Evolutionary conservation across 192 early-diverging fungal species (phyloP).

Genomic region (Kickxella alabastrina): DNA sequence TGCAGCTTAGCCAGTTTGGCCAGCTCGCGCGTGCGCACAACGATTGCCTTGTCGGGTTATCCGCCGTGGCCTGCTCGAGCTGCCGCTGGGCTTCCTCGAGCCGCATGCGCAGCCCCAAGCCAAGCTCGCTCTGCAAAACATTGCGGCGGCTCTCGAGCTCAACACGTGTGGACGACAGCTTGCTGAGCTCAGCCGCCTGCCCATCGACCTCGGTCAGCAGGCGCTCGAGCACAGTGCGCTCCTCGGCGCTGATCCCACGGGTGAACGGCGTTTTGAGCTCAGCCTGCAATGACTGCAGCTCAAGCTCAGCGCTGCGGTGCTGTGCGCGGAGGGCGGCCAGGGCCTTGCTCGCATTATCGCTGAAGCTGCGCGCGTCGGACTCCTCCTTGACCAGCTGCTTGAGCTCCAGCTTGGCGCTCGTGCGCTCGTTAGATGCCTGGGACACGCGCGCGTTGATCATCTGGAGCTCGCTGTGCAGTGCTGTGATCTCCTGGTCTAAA

Average conservation of each 20-base stretch:
- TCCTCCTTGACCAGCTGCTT: conserved; percentile 63
- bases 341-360: conserved; percentile 38
- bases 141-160: conserved; percentile 71
- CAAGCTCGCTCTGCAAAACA: conserved; percentile 68
- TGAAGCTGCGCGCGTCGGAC: conserved; percentile 37
- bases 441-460: conserved; percentile 50
- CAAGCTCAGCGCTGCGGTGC: conserved; percentile 28
- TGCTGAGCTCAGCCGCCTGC: conserved; percentile 56
- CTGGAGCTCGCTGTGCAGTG: conserved; percentile 58
- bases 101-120: conserved; percentile 63
- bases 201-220: conserved; percentile 54
- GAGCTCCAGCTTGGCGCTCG: conserved; percentile 55
- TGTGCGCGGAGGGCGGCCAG: conserved; percentile 25
- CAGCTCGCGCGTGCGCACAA: conserved; percentile 39
- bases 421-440: conserved; percentile 56
- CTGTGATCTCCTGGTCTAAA: conserved; percentile 63
- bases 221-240: conserved; percentile 51
- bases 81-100: conserved; percentile 65
- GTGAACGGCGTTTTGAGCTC: conserved; percentile 62
- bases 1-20: conserved; percentile 21
- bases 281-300: conserved; percentile 54
- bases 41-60: conserved; percentile 47
- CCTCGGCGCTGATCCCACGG: conserved; percentile 53
- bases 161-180: conserved; percentile 50
- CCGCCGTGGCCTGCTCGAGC: conserved; percentile 52